A percentile compares a stretch with the other conserved stretches of the same genome.
Evolutionary conservation across 2,329 filamentous ascomycete species (phyloP).

Genomic region (Ophiocordyceps robertsii): DNA sequence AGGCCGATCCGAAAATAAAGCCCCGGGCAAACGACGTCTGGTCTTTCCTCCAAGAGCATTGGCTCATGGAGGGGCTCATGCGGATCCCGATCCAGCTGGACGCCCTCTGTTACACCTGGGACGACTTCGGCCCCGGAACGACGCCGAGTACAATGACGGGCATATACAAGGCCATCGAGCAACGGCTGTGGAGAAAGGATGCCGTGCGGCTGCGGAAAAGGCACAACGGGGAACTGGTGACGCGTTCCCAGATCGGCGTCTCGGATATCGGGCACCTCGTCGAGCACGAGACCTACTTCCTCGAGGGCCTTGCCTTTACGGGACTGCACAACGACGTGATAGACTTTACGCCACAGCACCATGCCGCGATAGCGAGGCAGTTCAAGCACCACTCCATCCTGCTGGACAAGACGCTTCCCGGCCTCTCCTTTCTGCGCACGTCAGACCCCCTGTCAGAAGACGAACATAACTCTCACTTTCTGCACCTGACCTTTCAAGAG

Average conservation of each 20-base stretch:
- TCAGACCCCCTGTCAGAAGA: conserved; percentile 14
- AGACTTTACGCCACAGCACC: conserved; percentile 15
- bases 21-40: conserved; percentile 10
- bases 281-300: conserved; percentile 9
- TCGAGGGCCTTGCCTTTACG: conserved; percentile 20
- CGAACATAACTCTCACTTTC: conserved; percentile 21
- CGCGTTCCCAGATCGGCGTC: neutral
- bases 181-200: conserved; percentile 25
- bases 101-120: conserved; percentile 26
- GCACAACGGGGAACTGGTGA: conserved; percentile 1
- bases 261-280: conserved; percentile 6
- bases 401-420: conserved; percentile 7
- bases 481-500: conserved; percentile 29
- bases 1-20: conserved; percentile 2
- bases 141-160: conserved; percentile 21
- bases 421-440: conserved; percentile 22
- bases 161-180: conserved; percentile 19
- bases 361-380: conserved; percentile 6
- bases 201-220: conserved; percentile 13
- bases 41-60: conserved; percentile 17
- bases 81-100: conserved; percentile 31
- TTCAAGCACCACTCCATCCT: conserved; percentile 3
- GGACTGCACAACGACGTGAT: conserved; percentile 19
- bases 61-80: conserved; percentile 20
- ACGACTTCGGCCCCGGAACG: conserved; percentile 3